phyloP scores from a whole-genome alignment of 345 rosid species.

The Linum tenue region DNA sequence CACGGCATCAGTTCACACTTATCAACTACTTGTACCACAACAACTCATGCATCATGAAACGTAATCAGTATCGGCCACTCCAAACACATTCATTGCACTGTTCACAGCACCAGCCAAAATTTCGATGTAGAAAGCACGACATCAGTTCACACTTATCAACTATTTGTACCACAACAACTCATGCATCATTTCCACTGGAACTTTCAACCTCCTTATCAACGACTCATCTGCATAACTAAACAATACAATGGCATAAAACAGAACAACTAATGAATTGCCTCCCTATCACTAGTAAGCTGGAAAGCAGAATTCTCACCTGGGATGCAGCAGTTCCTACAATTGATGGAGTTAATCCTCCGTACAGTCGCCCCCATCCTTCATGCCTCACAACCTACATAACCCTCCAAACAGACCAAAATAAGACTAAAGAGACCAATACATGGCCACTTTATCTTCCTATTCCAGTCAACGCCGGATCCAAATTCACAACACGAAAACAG shows the following conservation, averaged over 20 bases:
- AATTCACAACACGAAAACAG: background rate
- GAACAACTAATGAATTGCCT: background rate
- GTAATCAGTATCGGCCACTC: too few relatives aligned
- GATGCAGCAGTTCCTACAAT: slow-evolving; percentile 87
- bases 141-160: too few relatives aligned
- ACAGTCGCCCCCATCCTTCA: slow-evolving; percentile 89
- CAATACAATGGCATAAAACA: background rate
- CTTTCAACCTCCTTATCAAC: too few relatives aligned
- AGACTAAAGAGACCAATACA: background rate
- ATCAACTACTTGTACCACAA: background rate
- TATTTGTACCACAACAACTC: background rate
- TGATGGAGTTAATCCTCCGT: slow-evolving; percentile 82
- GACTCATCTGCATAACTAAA: too few relatives aligned
- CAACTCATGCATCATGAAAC: too few relatives aligned
- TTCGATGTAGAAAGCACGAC: too few relatives aligned
- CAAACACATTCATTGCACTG: too few relatives aligned
- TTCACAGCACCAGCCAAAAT: too few relatives aligned
- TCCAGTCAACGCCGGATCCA: background rate
- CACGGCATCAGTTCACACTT: too few relatives aligned
- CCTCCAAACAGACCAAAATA: background rate
- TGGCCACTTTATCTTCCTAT: background rate
- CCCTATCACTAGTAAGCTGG: background rate
- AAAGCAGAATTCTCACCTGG: slow-evolving; percentile 44
- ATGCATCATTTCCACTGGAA: too few relatives aligned
- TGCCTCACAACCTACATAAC: slow-evolving; percentile 64